Base-by-base conservation (phyloP, 2,329 filamentous ascomycete genomes). In the Dactylellina leptospora region DNA sequence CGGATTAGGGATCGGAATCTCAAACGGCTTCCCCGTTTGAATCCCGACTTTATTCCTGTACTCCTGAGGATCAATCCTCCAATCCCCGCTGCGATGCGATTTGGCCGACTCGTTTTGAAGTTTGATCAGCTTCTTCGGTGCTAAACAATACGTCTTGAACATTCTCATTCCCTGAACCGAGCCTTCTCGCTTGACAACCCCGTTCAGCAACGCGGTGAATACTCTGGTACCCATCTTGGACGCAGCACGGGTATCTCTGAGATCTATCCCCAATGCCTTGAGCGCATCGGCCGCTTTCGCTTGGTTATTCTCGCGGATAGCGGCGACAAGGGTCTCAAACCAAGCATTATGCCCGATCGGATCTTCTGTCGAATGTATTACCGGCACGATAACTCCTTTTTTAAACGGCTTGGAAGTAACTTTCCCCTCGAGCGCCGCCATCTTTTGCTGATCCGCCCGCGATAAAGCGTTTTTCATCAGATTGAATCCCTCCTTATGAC, bases 141-240 rank as follows among this genome's bases (percentile, higher is more conserved):
- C 53, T 20, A 72, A 30, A 47, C 68, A 72, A 30, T 72, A 72
- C n/a, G 64, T 20, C 22, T 72, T 63, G 36, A 64, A 72, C 68
- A 72, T 72, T 18, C 68, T 47, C 68, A 72, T 72, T 2, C 68
- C 68, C 47, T 64, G 51, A 23, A 72, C 53, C 1, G 68, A 72
- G 8, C 68, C 68, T 44, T 72, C 68, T n/a, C 68, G 28, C 9
- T 54, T 60, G 16, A 47, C 55, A 8, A 64, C 59, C 4, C 68
- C 60, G 11, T 30, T 23, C 27, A 72, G 50, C 44, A 72, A 53
- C 13, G 47, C 44, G 20, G 56, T 72, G 16, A 72, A 72, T 11
- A 64, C 55, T 27, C 48, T 53, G 20, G 56, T 53, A 18, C 68
- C 68, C 68, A 72, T 72, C 51, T 72, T 72, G 13, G 59, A 59